Evolutionary conservation across 176 grass and related monocot genomes (phyloP).

Genomic region (Eragrostis curvula): DNA sequence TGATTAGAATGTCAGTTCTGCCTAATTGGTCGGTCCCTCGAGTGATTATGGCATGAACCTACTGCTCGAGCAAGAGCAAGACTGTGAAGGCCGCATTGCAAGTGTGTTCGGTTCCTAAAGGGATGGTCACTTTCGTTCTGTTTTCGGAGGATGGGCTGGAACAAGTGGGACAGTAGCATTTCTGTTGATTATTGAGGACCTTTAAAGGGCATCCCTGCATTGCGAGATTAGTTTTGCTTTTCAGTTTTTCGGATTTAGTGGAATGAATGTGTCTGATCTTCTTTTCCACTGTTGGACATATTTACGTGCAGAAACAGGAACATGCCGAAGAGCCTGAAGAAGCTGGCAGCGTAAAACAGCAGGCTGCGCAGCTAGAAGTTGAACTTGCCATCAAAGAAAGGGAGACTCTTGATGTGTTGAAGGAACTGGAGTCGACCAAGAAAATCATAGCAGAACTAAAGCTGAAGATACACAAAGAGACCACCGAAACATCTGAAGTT

Average conservation of each 20-base stretch:
- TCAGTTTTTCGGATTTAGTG: background rate
- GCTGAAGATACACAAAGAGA: conserved; percentile 70
- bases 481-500: background rate
- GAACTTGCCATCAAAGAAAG: conserved; percentile 83
- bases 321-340: conserved; percentile 40
- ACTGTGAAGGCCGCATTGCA: too few species aligned
- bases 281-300: background rate
- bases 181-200: background rate
- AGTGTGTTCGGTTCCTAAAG: background rate
- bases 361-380: conserved; percentile 68
- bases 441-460: conserved; percentile 74
- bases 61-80: background rate
- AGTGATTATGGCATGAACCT: conserved; percentile 8
- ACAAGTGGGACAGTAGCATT: background rate
- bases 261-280: background rate
- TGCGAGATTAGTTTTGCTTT: background rate
- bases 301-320: conserved; percentile 56
- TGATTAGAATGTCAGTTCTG: background rate
- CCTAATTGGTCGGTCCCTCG: background rate
- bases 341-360: conserved; percentile 44
- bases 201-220: background rate
- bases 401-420: conserved; percentile 76
- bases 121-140: background rate
- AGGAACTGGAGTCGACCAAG: conserved; percentile 85
- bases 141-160: background rate